Conservation (phyloP, 495 filamentous ascomycete species). For the Saxophila tyrrhenica region DNA sequence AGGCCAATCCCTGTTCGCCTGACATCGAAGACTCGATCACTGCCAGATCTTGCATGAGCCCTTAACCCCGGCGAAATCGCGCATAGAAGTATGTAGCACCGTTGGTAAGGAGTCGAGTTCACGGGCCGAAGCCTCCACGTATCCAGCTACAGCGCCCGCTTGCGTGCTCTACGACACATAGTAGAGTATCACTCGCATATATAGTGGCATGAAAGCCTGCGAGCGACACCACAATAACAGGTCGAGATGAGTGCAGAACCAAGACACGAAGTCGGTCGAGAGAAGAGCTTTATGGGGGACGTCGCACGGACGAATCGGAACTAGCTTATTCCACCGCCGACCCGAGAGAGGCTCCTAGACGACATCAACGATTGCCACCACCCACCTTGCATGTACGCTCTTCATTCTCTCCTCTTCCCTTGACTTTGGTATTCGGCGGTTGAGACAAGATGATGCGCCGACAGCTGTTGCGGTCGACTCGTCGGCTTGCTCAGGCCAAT, state of each 20-base stretch:
- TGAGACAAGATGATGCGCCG: slow-evolving; percentile 69
- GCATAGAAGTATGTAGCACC: slow-evolving; percentile 19
- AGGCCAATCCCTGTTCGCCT: no score
- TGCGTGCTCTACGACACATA: slow-evolving; percentile 49
- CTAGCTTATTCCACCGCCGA: neutral
- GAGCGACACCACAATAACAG: slow-evolving; percentile 69
- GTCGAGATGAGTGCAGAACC: slow-evolving; percentile 47
- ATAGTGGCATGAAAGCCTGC: slow-evolving; percentile 37
- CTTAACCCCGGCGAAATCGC: neutral
- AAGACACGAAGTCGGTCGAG: slow-evolving; percentile 27
- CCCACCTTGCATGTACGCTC: slow-evolving; percentile 24
- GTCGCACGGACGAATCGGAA: slow-evolving; percentile 2
- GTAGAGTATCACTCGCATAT: slow-evolving; percentile 48
- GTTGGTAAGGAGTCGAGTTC: slow-evolving; percentile 52
- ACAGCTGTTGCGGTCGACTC: slow-evolving; percentile 74
- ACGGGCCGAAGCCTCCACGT: slow-evolving; percentile 40
- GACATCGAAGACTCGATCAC: no score
- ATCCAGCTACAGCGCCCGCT: slow-evolving; percentile 56
- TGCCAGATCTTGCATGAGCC: neutral
- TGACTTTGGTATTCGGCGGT: slow-evolving; percentile 28
- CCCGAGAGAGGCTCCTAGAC: neutral
- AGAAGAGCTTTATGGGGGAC: slow-evolving; percentile 22
- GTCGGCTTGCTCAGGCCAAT: slow-evolving; percentile 54
- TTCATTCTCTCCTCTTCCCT: slow-evolving; percentile 26
- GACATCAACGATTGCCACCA: slow-evolving; percentile 8